phyloP scores from a whole-genome alignment of 495 filamentous ascomycete species.

The Aspergillus haitiensis region DNA sequence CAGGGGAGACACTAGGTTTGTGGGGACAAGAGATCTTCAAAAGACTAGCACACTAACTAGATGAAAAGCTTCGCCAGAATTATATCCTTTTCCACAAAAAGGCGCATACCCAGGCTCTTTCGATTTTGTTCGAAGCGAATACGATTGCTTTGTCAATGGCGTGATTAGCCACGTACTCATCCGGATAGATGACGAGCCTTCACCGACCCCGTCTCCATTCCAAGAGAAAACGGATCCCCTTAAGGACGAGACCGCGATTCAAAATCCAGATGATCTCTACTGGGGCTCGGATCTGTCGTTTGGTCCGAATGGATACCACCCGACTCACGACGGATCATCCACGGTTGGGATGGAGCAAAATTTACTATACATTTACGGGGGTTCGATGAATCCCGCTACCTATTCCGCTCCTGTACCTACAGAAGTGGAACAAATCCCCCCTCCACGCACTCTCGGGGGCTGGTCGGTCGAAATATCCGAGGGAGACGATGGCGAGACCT shows the following conservation, averaged over 20 bases:
- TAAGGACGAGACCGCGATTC: neutral
- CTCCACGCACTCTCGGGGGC: neutral
- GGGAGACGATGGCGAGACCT: neutral
- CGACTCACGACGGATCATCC: neutral
- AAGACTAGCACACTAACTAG: too few species aligned
- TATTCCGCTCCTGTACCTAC: neutral
- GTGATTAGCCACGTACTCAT: constrained; percentile 13
- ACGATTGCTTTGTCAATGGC: constrained; percentile 11
- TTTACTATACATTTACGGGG: neutral
- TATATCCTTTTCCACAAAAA: neutral
- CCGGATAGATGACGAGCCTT: neutral
- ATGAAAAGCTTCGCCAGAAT: too few species aligned
- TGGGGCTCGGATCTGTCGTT: constrained; percentile 18
- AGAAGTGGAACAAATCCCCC: neutral
- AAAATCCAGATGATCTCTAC: neutral
- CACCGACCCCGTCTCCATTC: neutral
- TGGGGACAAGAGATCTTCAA: neutral
- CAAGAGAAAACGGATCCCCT: neutral
- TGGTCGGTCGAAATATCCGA: neutral
- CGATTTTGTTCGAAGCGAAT: constrained; percentile 2
- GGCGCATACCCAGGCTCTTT: neutral
- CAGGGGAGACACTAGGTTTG: neutral
- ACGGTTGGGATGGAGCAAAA: neutral
- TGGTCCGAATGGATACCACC: constrained; percentile 11
- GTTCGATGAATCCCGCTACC: neutral